Conservation (phyloP, 2,329 filamentous ascomycete genomes). For the Rosellinia necatrix region DNA sequence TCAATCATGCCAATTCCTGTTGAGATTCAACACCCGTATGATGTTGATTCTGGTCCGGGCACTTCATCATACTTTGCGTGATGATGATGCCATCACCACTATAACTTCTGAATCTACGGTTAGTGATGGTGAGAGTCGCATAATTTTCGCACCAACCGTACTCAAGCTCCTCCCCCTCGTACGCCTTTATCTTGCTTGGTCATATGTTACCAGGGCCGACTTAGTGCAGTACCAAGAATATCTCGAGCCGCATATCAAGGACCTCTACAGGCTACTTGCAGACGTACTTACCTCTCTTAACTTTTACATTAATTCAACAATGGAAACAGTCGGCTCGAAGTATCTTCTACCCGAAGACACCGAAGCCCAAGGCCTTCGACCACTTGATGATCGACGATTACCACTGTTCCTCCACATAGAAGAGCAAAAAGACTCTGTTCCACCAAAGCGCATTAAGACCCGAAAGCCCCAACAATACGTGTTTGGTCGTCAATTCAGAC, state of each 20-base stretch:
- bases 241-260: constrained; percentile 50
- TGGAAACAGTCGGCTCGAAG: constrained; percentile 45
- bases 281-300: constrained; percentile 56
- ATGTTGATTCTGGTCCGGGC: constrained; percentile 73
- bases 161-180: constrained; percentile 55
- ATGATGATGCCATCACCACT: constrained; percentile 46
- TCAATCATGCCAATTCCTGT: constrained; percentile 65
- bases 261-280: constrained; percentile 53
- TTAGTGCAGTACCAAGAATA: constrained; percentile 51
- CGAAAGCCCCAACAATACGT: constrained; percentile 47
- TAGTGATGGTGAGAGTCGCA: constrained; percentile 29
- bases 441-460: constrained; percentile 44
- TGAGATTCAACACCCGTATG: constrained; percentile 78
- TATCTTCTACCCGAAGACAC: constrained; percentile 59
- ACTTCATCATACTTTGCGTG: constrained; percentile 71
- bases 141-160: constrained; percentile 45
- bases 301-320: constrained; percentile 45
- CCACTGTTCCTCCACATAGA: constrained; percentile 38
- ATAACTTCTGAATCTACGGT: constrained; percentile 31
- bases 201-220: constrained; percentile 52
- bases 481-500: constrained; percentile 39
- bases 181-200: constrained; percentile 60
- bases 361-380: constrained; percentile 39
- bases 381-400: constrained; percentile 34
- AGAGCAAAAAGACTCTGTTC: constrained; percentile 21